Evolutionary conservation across 768 basidiomycete genomes (phyloP), one percentile per base, ranked within the genome.

Genomic region (Xanthoconium purpureum): DNA sequence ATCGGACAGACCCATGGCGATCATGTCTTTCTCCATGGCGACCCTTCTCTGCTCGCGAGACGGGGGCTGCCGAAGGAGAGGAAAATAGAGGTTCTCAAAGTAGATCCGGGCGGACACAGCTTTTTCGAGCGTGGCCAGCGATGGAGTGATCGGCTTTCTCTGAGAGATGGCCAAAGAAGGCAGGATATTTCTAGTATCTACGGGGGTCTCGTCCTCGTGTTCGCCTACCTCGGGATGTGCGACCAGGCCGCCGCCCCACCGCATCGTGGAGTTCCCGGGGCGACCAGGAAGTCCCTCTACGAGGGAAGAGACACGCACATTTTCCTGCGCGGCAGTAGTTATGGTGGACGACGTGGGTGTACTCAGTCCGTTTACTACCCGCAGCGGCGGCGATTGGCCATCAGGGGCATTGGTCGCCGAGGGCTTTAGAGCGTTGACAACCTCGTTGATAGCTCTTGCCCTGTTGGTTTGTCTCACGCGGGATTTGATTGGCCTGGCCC

Each of bases 81-180:
- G 87, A 73, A 90, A 95, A 73, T 89, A 95, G 32, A 88, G 79
- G 67, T 90, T 93, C 79, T 92, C 91, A 73, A 98, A 97, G 80
- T 86, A 97, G 75, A 98, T 91, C 69, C 90, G 85, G 39, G 90
- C 86, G 35, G 94, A 88, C 56, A 94, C 91, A 49, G 94, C 92
- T 71, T 90, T 94, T 73, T 99, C 95, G 67, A 98, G 78, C 32
- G 96, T 97, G 42, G 87, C 80, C 54, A 99, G 79, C 52, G 94
- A 95, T 38, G 96, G 94, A 14, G 80, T 84, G 66, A 98, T 88
- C 51, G 79, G 75, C 70, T 80, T 80, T 62, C 74, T 78, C 57
- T 80, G 80, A 50, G 68, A 62, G 39, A 74, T 78, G 45, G 66
- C 58, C 1, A 65, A 60, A 57, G 71, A 47, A 74, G 74, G 40